Conservation (phyloP, 306 rosid species). For the Citrullus amarus region DNA sequence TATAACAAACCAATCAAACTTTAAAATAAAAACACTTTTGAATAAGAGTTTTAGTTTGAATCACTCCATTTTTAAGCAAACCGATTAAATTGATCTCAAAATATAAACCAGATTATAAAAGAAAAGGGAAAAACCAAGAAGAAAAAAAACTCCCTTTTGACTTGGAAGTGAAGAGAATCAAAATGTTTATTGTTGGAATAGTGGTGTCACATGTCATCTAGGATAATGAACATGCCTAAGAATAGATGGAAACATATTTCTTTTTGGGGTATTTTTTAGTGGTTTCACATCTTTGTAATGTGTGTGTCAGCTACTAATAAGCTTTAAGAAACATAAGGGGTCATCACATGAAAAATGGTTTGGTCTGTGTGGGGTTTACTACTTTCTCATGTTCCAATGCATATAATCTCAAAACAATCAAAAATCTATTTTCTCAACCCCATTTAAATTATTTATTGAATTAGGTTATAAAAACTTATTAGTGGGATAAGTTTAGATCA, state of each 20-base stretch:
- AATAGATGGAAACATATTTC: neutral
- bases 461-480: too few species aligned
- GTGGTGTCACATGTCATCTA: neutral
- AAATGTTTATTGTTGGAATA: neutral
- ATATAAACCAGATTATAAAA: neutral
- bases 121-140: neutral
- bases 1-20: too few species aligned
- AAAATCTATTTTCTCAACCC: neutral
- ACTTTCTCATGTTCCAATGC: slow-evolving; percentile 3
- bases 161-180: neutral
- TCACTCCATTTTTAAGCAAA: too few species aligned
- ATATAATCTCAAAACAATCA: neutral
- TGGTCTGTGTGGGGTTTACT: neutral
- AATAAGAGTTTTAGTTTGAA: too few species aligned
- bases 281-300: neutral
- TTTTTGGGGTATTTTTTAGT: neutral
- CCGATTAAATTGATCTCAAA: neutral
- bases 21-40: too few species aligned
- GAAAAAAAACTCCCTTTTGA: neutral
- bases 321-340: neutral
- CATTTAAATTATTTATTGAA: too few species aligned
- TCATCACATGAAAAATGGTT: neutral
- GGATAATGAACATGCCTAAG: neutral
- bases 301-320: neutral
- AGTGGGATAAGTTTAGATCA: too few species aligned